Evolutionary conservation across 768 basidiomycete species (phyloP), one percentile per base, ranked within the genome.

Genomic region (Agaricus blazei): DNA sequence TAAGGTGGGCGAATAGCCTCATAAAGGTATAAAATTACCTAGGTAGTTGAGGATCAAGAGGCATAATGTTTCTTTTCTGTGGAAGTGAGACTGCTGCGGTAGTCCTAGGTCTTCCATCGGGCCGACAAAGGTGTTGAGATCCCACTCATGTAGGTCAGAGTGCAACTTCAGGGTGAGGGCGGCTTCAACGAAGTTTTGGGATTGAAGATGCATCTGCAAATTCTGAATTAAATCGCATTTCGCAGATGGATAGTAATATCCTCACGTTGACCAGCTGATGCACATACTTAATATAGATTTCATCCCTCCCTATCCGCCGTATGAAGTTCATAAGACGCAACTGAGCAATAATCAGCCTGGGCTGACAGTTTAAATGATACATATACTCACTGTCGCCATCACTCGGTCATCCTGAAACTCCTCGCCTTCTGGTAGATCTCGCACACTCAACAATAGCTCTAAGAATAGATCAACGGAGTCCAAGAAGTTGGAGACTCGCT

Each of bases 281-380:
- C 24, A 96, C 90, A 67, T 96, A 96, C 79, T 94, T 92, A 70
- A 95, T 90, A 64, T 94, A 96, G 57, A 97, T 93, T 65, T 95
- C 93, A 64, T 92, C 88, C 11, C 94, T 79, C 15, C 93, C 93
- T 54, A 96, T 94, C 15, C 89, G 82, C 15, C 92, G 82, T 60
- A 96, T 93, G 68, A 95, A 97, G 67, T 93, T 92, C 88, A 97
- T 93, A 58, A 97, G 73, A 34, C 91, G 81, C 59, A 95, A 75
- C 89, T 91, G 57, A 34, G 54, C 48, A 36, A 27, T n/a, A 63
- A 56, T 62, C 34, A 60, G 48, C 45, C 44, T 65, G 14, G 60
- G 55, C 31, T 45, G 49, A 3, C 7, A 49, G 4, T 15, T 50
- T 9, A 45, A 50, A 59, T 24, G 51, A 40, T 37, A 28, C 6